Conservation (phyloP, 148 eudicot genomes). For the Suaeda aralocaspica region DNA sequence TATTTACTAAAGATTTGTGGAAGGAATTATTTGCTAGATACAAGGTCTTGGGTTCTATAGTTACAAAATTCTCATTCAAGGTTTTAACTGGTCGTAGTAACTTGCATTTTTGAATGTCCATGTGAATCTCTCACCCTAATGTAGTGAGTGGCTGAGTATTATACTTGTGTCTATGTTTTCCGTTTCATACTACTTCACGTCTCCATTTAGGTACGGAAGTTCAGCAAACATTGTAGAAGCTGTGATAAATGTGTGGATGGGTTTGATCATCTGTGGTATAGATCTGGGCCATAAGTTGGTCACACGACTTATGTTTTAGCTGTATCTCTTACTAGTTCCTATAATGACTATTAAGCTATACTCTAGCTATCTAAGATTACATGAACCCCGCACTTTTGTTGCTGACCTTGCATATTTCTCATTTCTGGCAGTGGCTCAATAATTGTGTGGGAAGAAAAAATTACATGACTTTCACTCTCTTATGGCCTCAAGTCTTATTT, state of each 20-base stretch:
- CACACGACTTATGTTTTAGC: too few relatives aligned
- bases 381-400: slow-evolving; percentile 6
- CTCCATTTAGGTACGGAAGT: slow-evolving; percentile 77
- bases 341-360: background rate
- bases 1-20: too few relatives aligned
- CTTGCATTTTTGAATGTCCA: background rate
- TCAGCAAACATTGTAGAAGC: slow-evolving; percentile 98
- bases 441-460: slow-evolving; percentile 95
- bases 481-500: slow-evolving; percentile 76
- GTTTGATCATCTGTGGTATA: slow-evolving; percentile 97
- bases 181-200: background rate
- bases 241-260: slow-evolving; percentile 99
- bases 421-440: slow-evolving; percentile 84
- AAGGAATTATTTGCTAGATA: too few relatives aligned
- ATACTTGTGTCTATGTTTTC: slow-evolving; percentile 3
- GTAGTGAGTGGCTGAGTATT: background rate
- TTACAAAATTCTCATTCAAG: too few relatives aligned
- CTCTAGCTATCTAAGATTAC: background rate
- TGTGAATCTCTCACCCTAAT: background rate
- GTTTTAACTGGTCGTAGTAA: background rate
- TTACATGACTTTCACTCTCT: slow-evolving; percentile 74
- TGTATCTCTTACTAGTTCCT: slow-evolving; percentile 7
- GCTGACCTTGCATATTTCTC: slow-evolving; percentile 11
- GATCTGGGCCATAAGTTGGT: slow-evolving; percentile 10
- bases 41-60: too few relatives aligned